Conservation (phyloP, 2,329 filamentous ascomycete species). For the Ophiostoma sp. region DNA sequence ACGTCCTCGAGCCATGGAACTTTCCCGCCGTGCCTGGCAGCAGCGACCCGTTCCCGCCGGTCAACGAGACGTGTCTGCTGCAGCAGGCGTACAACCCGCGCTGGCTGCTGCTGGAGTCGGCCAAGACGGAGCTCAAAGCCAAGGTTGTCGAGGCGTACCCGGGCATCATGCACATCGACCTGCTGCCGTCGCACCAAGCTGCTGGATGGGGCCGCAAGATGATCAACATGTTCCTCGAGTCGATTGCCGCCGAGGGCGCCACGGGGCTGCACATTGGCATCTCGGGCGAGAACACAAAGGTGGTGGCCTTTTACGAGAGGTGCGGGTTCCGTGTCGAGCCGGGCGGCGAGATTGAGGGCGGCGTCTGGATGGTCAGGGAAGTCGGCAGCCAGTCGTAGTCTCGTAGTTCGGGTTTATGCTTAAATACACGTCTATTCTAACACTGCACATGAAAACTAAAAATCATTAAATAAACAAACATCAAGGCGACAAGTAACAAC, state of each 20-base stretch:
- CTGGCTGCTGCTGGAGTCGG: conserved; percentile 38
- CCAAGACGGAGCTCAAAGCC: conserved; percentile 32
- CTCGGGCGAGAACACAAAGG: conserved; percentile 43
- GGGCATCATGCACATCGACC: conserved; percentile 48
- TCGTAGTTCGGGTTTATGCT: too few relatives aligned
- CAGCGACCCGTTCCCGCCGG: conserved; percentile 13
- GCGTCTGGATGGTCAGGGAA: conserved; percentile 42
- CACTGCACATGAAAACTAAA: background rate
- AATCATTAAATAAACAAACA: background rate
- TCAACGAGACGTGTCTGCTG: conserved; percentile 36
- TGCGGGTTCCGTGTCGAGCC: conserved; percentile 41
- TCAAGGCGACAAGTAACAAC: background rate
- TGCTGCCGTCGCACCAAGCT: conserved; percentile 41
- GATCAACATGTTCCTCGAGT: conserved; percentile 40
- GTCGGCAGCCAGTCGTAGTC: conserved; percentile 24
- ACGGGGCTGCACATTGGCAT: conserved; percentile 43
- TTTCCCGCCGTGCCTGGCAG: conserved; percentile 23
- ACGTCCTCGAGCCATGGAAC: conserved; percentile 33
- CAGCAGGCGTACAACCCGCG: conserved; percentile 41
- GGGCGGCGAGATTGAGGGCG: conserved; percentile 34
- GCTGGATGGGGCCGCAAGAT: conserved; percentile 43
- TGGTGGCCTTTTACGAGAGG: conserved; percentile 46
- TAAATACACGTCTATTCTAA: background rate
- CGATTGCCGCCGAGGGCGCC: conserved; percentile 31
- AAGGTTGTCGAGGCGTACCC: conserved; percentile 35